Evolutionary conservation across 2,329 filamentous ascomycete genomes (phyloP).

Genomic region (Talaromyces sp.): DNA sequence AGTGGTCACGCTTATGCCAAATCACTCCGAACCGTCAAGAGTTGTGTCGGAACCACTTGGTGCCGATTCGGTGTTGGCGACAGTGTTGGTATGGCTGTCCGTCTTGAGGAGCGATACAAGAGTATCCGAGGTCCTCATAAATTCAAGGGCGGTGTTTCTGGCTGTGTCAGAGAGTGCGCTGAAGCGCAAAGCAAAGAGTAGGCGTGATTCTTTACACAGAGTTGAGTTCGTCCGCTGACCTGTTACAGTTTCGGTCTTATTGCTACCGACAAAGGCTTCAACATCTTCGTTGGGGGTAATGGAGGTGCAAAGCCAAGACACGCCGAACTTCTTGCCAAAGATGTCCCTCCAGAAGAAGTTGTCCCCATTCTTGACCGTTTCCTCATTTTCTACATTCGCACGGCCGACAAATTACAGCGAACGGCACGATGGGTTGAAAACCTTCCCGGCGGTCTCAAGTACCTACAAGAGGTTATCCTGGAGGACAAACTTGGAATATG

Average conservation of each 20-base stretch:
- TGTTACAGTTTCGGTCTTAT: conserved; percentile 73
- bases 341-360: conserved; percentile 78
- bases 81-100: conserved; percentile 84
- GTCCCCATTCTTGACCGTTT: conserved; percentile 83
- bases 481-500: conserved; percentile 84
- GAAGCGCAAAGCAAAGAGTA: conserved; percentile 91
- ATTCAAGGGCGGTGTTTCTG: conserved; percentile 84
- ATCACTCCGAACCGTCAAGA: conserved; percentile 83
- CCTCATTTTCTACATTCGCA: conserved; percentile 90
- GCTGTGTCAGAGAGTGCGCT: conserved; percentile 88
- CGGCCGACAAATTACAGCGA: conserved; percentile 83
- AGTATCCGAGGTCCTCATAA: conserved; percentile 86
- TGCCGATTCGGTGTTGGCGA: conserved; percentile 86
- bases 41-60: conserved; percentile 88
- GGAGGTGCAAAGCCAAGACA: conserved; percentile 82
- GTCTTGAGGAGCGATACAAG: conserved; percentile 87
- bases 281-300: conserved; percentile 87
- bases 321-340: conserved; percentile 77
- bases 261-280: conserved; percentile 88
- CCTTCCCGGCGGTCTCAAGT: conserved; percentile 77
- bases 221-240: not conserved
- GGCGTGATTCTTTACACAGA: conserved; percentile 24
- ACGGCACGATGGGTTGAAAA: conserved; percentile 85
- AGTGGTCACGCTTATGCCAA: conserved; percentile 90
- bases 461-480: conserved; percentile 76